Evolutionary conservation across 805 yeast genomes (phyloP).

Genomic region (Wickerhamiella domercqiae): DNA sequence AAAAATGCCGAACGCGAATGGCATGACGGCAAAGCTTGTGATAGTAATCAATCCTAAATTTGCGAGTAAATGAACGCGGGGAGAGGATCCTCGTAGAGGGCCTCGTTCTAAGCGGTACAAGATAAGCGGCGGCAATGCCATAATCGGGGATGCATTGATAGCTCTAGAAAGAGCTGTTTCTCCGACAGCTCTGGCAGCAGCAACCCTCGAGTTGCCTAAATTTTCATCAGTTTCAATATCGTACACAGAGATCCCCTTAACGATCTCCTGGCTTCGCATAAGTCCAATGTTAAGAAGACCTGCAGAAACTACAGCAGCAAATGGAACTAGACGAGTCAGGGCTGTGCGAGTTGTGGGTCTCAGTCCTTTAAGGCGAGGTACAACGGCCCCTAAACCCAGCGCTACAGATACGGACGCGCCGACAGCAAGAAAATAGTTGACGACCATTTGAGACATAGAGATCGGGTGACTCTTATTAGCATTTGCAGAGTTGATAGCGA

Average conservation of each 20-base stretch:
- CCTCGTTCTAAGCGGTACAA: slow-evolving; percentile 64
- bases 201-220: slow-evolving; percentile 60
- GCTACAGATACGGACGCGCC: slow-evolving; percentile 93
- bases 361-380: slow-evolving; percentile 67
- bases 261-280: slow-evolving; percentile 91
- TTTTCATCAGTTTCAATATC: slow-evolving; percentile 24
- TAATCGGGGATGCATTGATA: slow-evolving; percentile 90
- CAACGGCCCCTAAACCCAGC: slow-evolving; percentile 75
- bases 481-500: slow-evolving; percentile 91
- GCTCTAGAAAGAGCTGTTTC: slow-evolving; percentile 94
- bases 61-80: slow-evolving; percentile 47
- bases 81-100: slow-evolving; percentile 50
- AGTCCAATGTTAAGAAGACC: slow-evolving; percentile 92
- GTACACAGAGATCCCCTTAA: slow-evolving; percentile 32
- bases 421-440: slow-evolving; percentile 78
- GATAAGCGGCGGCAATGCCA: slow-evolving; percentile 88
- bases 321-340: slow-evolving; percentile 81
- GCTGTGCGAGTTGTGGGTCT: slow-evolving; percentile 54
- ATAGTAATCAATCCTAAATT: slow-evolving; percentile 74
- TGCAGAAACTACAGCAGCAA: slow-evolving; percentile 97
- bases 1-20: slow-evolving; percentile 90
- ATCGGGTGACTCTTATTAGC: slow-evolving; percentile 91
- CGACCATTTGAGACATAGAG: slow-evolving; percentile 57
- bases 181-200: slow-evolving; percentile 87
- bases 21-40: slow-evolving; percentile 77